Percentiles rank a stretch among this genome's conserved stretches.
These are phyloP conservation scores for Diplodia seriata DNA, from an alignment of 2,329 filamentous ascomycete genomes.

Conservation along the genomic window DNA sequence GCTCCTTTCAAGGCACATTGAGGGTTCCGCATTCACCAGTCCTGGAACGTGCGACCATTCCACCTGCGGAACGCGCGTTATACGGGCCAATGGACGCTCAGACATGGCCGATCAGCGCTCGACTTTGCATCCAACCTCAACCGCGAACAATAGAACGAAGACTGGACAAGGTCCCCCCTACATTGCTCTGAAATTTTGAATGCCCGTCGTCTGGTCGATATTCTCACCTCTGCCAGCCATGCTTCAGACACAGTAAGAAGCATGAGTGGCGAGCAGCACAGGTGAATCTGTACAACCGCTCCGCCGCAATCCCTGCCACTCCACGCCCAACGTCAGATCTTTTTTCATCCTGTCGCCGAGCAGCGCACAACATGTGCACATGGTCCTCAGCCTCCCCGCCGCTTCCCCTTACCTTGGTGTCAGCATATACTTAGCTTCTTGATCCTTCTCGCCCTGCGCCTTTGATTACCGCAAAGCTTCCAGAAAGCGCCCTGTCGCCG, in stretches of 20 bases:
- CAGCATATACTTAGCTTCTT: constrained; percentile 22
- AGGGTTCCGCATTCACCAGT: background rate
- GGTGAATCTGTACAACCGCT: background rate
- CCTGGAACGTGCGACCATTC: background rate
- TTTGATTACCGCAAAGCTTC: background rate
- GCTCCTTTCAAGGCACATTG: background rate
- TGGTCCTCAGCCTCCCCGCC: constrained; percentile 2
- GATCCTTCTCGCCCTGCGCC: constrained; percentile 8
- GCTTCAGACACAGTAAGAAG: constrained; percentile 3
- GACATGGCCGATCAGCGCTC: constrained; percentile 2
- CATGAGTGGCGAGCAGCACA: constrained; percentile 16
- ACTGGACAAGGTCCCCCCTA: constrained; percentile 3
- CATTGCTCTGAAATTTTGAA: constrained; percentile 9
- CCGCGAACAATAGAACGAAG: background rate
- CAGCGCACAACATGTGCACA: constrained; percentile 12
- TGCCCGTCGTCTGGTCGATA: constrained; percentile 14
- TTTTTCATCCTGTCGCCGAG: constrained; percentile 5
- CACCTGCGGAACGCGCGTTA: constrained; percentile 1
- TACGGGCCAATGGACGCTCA: constrained; percentile 5
- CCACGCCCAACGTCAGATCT: constrained; percentile 24
- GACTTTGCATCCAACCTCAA: constrained; percentile 1
- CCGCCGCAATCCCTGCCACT: constrained; percentile 9
- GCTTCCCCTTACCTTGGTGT: constrained; percentile 10
- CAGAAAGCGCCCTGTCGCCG: background rate
- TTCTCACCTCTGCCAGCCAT: background rate